These are phyloP conservation scores for Drechslerella dactyloides DNA, from an alignment of 2,329 filamentous ascomycete species.

Conservation along the genomic window DNA sequence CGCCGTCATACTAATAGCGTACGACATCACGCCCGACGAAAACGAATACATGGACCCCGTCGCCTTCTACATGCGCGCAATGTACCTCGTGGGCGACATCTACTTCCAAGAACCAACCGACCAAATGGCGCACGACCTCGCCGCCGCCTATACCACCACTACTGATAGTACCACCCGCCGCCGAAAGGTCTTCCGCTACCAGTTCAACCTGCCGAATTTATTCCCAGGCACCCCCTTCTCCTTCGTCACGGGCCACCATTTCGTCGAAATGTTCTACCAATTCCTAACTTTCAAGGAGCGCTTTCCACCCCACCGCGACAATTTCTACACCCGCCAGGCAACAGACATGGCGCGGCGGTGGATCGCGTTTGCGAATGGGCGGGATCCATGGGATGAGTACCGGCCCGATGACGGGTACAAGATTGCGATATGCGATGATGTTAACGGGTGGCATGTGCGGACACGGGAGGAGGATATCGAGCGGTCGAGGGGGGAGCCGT, in stretches of 20 bases:
- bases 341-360: slow-evolving; percentile 51
- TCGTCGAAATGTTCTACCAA: slow-evolving; percentile 52
- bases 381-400: slow-evolving; percentile 46
- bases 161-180: slow-evolving; percentile 43
- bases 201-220: slow-evolving; percentile 56
- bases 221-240: slow-evolving; percentile 56
- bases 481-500: slow-evolving; percentile 30
- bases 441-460: slow-evolving; percentile 40
- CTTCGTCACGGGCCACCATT: slow-evolving; percentile 53
- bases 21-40: slow-evolving; percentile 47
- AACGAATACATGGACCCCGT: slow-evolving; percentile 36
- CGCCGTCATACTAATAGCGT: slow-evolving; percentile 29
- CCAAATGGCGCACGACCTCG: slow-evolving; percentile 43
- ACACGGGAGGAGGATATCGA: slow-evolving; percentile 33
- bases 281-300: slow-evolving; percentile 53
- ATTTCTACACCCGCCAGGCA: slow-evolving; percentile 51
- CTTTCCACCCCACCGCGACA: slow-evolving; percentile 51
- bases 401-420: slow-evolving; percentile 26
- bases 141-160: slow-evolving; percentile 14
- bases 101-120: slow-evolving; percentile 49
- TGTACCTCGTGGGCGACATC: slow-evolving; percentile 52
- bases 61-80: slow-evolving; percentile 50
- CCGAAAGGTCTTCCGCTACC: slow-evolving; percentile 52
- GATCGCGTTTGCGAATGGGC: slow-evolving; percentile 51
- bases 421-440: slow-evolving; percentile 40